Conservation (phyloP, 139 green algal species). For the Spirogloea muscicola region DNA sequence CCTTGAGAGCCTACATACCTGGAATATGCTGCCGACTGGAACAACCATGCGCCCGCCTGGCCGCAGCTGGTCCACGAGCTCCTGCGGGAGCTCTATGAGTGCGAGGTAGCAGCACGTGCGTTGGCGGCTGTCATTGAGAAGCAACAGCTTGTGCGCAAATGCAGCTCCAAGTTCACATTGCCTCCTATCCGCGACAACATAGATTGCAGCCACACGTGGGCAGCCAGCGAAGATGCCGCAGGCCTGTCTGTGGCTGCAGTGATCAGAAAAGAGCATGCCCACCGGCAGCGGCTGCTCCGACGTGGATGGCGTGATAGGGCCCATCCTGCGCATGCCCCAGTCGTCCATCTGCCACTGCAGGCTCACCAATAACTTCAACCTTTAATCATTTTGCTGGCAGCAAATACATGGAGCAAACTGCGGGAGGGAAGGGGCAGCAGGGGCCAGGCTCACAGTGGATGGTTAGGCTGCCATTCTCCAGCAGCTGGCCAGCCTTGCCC, state of each 20-base stretch:
- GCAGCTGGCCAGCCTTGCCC: conserved; percentile 4
- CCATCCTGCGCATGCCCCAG: conserved; percentile 50
- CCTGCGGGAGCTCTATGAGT: conserved; percentile 57
- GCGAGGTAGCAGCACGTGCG: not conserved
- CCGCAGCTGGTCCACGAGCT: conserved; percentile 63
- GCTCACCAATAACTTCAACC: no score
- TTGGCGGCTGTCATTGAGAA: no score
- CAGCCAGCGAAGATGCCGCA: no score
- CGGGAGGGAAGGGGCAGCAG: no score
- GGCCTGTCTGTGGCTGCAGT: no score
- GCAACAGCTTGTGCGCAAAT: no score
- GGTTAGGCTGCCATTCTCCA: conserved; percentile 20
- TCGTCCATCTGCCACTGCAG: conserved; percentile 34
- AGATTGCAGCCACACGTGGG: no score
- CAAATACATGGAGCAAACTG: no score
- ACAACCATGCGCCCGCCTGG: conserved; percentile 71
- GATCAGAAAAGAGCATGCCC: not conserved
- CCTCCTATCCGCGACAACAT: no score
- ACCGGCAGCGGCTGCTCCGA: conserved; percentile 72
- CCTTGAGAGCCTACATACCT: no score
- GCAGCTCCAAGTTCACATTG: no score
- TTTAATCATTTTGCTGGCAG: no score
- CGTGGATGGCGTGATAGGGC: conserved; percentile 89
- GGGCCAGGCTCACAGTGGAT: conserved; percentile 17
- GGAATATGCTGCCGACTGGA: conserved; percentile 60